Evolutionary conservation across 73 alveolate species (phyloP).

Genomic region (Diophrys appendiculata): DNA sequence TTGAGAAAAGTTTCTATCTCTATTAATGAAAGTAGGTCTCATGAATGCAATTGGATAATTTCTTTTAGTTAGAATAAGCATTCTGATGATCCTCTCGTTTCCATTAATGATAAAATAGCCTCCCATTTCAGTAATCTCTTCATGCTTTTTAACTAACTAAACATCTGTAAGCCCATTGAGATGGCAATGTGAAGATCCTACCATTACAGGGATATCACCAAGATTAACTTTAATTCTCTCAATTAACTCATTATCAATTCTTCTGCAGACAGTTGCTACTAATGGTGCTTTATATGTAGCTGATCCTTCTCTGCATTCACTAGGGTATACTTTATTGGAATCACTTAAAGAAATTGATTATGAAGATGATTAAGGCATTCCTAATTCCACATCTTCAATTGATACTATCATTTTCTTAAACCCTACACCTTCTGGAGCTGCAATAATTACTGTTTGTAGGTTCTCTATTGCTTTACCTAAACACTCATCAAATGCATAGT

Average conservation of each 20-base stretch:
- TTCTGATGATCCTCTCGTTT: conserved; percentile 92
- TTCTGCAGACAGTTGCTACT: conserved; percentile 90
- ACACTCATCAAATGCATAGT: conserved; percentile 89
- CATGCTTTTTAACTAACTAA: conserved; percentile 88
- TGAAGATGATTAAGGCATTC: conserved; percentile 7
- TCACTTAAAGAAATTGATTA: conserved; percentile 60
- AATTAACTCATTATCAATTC: conserved; percentile 84
- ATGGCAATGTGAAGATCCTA: conserved; percentile 89
- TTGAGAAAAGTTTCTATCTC: conserved; percentile 92
- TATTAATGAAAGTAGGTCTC: conserved; percentile 89
- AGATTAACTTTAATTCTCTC: conserved; percentile 85
- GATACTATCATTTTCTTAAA: conserved; percentile 86
- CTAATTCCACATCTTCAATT: conserved; percentile 58
- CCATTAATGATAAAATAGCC: conserved; percentile 98
- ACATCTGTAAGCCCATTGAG: conserved; percentile 80
- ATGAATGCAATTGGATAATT: conserved; percentile 96
- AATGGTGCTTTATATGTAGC: conserved; percentile 93
- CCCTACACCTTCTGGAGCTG: conserved; percentile 6
- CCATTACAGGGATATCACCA: conserved; percentile 97
- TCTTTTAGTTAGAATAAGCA: conserved; percentile 96
- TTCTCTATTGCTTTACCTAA: conserved; percentile 84
- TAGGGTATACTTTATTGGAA: conserved; percentile 84
- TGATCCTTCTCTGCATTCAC: conserved; percentile 93
- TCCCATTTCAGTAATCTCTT: conserved; percentile 96
- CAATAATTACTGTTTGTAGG: conserved; percentile 72